Evolutionary conservation across 306 rosid species (phyloP).

Genomic region (Clitoria ternatea): DNA sequence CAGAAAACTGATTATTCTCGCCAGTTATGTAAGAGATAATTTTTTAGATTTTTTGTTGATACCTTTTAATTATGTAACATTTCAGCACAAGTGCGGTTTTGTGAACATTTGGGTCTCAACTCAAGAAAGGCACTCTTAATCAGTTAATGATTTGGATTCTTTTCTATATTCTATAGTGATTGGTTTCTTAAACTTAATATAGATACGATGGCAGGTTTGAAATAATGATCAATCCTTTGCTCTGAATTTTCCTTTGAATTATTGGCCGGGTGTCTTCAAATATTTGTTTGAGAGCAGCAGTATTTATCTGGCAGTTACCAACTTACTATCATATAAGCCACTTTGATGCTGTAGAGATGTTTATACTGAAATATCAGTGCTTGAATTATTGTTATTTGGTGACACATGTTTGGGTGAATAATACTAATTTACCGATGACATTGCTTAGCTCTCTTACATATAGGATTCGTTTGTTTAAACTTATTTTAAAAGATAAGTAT

Average conservation of each 20-base stretch:
- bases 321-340: neutral
- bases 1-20: neutral
- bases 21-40: neutral
- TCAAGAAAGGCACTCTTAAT: neutral
- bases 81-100: neutral
- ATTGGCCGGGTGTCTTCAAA: too few relatives aligned
- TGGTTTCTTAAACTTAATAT: too few relatives aligned
- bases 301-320: neutral
- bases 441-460: neutral
- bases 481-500: too few relatives aligned
- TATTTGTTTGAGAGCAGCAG: neutral
- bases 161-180: too few relatives aligned
- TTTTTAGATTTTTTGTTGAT: neutral
- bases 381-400: neutral
- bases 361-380: neutral
- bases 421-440: neutral
- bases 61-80: neutral
- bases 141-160: too few relatives aligned
- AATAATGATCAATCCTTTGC: too few relatives aligned
- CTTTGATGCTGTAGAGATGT: neutral
- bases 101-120: neutral
- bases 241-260: too few relatives aligned
- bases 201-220: too few relatives aligned
- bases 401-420: neutral
- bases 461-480: too few relatives aligned